These are phyloP conservation scores for Solanum clarkiae DNA, from an alignment of 257 asterid genomes.

Conservation along the genomic window DNA sequence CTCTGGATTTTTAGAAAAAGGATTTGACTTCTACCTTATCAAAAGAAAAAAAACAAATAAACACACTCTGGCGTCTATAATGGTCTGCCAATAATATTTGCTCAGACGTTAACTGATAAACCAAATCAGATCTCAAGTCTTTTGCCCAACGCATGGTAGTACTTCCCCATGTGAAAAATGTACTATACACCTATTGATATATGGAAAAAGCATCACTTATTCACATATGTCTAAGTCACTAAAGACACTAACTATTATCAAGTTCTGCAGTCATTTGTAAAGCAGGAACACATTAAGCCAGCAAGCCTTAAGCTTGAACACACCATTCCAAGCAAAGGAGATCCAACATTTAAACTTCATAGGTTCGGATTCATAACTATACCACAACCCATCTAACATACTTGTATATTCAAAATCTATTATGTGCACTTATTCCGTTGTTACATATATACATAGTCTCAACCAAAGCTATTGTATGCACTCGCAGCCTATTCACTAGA, in stretches of 20 bases:
- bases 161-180: not conserved
- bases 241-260: not conserved
- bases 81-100: not conserved
- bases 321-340: not conserved
- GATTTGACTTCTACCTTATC: not conserved
- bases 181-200: not conserved
- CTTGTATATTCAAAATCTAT: not conserved
- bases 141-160: not conserved
- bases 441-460: not conserved
- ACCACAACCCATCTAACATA: not conserved
- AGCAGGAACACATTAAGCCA: not conserved
- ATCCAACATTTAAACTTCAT: not conserved
- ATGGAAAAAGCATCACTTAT: not conserved
- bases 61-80: not conserved
- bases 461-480: not conserved
- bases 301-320: not conserved
- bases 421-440: not conserved
- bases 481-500: not conserved
- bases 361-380: not conserved
- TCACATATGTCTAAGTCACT: not conserved
- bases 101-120: not conserved
- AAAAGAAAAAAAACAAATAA: not conserved
- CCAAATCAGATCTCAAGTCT: not conserved
- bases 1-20: not conserved
- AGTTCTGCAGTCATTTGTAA: not conserved